Percentiles rank a stretch among this genome's conserved stretches.
Conservation (phyloP, 108 stramenopile species). For the Cylindrotheca fusiformis region DNA sequence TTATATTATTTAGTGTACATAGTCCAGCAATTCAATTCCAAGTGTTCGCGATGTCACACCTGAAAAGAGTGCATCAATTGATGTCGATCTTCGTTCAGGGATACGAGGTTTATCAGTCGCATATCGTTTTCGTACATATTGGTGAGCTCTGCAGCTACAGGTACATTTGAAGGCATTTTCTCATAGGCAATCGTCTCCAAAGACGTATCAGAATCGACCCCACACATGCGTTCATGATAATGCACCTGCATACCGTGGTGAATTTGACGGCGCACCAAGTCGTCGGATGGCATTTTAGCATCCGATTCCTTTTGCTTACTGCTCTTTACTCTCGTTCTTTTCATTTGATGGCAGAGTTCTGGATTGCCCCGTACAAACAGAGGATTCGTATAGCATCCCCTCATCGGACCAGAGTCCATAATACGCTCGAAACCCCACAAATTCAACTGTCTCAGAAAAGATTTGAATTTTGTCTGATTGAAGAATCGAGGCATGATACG, state of each 20-base stretch:
- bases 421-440: slow-evolving; percentile 49
- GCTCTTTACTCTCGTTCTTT: not conserved
- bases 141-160: not conserved
- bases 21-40: not conserved
- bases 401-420: slow-evolving; percentile 9
- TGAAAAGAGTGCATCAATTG: too few species aligned
- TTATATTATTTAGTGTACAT: too few species aligned
- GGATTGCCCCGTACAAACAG: not conserved
- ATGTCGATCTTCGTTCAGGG: too few species aligned
- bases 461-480: slow-evolving; percentile 52
- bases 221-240: not conserved
- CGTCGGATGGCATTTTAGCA: too few species aligned
- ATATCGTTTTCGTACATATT: too few species aligned
- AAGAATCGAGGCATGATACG: slow-evolving; percentile 69
- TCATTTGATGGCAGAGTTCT: not conserved
- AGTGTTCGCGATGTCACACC: not conserved
- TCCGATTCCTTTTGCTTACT: not conserved
- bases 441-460: slow-evolving; percentile 53
- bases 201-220: too few species aligned
- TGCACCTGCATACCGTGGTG: not conserved
- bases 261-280: not conserved
- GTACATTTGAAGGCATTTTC: not conserved
- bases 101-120: too few species aligned
- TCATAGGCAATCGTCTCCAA: not conserved
- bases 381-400: not conserved